Conservation (phyloP, 768 basidiomycete genomes). For the Lentinula sp. region DNA sequence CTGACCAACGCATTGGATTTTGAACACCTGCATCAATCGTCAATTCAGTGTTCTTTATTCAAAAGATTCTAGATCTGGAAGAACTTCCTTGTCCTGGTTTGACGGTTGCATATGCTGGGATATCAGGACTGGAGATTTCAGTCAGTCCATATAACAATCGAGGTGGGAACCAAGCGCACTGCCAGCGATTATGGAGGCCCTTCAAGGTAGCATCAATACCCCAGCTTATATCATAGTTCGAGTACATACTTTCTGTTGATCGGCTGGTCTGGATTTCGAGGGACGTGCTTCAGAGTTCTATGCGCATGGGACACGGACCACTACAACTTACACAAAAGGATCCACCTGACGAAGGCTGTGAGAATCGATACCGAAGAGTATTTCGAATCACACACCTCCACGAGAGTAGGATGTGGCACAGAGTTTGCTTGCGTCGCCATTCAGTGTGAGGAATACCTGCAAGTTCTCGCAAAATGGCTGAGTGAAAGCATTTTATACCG, state of each 20-base stretch:
- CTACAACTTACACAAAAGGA: constrained; percentile 52
- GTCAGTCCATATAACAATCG: not conserved
- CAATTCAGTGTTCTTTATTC: not conserved
- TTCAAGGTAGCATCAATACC: not conserved
- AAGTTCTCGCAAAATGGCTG: not conserved
- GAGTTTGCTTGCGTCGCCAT: constrained; percentile 65
- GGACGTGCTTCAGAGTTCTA: not conserved
- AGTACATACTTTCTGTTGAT: constrained; percentile 54
- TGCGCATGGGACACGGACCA: not conserved
- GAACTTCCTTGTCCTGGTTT: constrained; percentile 50
- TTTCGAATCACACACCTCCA: constrained; percentile 34
- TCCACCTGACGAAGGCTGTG: constrained; percentile 36
- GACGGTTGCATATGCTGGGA: constrained; percentile 55
- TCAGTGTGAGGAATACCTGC: not conserved
- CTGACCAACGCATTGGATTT: constrained; percentile 63
- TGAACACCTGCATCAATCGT: constrained; percentile 41
- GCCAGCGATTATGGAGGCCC: constrained; percentile 5
- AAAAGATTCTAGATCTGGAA: not conserved
- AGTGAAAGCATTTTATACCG: not conserved
- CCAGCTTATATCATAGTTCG: not conserved
- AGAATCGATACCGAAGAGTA: no score
- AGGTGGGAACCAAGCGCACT: not conserved
- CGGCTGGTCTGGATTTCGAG: constrained; percentile 36
- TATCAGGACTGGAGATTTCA: constrained; percentile 25
- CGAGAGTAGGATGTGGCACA: constrained; percentile 49